phyloP scores from a whole-genome alignment of 2,329 filamentous ascomycete species.

The Aspergillus pseudotamarii region DNA sequence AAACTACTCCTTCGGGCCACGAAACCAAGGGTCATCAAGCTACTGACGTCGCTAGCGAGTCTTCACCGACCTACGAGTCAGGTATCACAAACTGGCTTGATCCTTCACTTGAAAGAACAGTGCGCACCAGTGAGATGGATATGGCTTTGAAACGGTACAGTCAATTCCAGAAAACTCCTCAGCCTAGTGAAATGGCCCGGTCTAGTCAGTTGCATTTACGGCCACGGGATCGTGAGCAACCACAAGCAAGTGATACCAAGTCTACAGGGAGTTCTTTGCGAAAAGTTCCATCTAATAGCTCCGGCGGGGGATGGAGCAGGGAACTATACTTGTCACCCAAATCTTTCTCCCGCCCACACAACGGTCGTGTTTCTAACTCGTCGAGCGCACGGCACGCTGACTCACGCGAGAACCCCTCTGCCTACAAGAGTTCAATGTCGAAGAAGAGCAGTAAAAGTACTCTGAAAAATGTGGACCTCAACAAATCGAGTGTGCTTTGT shows the following conservation, averaged over 20 bases:
- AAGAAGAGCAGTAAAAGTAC: conserved; percentile 44
- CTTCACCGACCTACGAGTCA: conserved; percentile 22
- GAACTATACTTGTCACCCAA: conserved; percentile 30
- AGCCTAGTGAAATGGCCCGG: conserved; percentile 14
- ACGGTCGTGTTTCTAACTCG: conserved; percentile 19
- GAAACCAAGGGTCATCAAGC: conserved; percentile 19
- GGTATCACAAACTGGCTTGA: conserved; percentile 27
- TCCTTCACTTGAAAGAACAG: conserved; percentile 31
- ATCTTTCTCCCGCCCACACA: conserved; percentile 15
- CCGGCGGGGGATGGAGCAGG: conserved; percentile 27
- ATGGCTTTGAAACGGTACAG: conserved; percentile 34
- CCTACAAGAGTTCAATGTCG: conserved; percentile 28
- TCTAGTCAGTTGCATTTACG: conserved; percentile 30
- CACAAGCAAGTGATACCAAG: conserved; percentile 21
- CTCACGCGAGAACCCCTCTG: conserved; percentile 17
- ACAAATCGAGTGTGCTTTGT: conserved; percentile 49
- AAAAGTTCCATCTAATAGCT: conserved; percentile 26
- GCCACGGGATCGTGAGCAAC: conserved; percentile 27
- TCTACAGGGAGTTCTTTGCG: conserved; percentile 21
- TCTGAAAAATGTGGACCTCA: conserved; percentile 44
- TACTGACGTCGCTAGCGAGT: conserved; percentile 18
- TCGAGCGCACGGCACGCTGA: conserved; percentile 24
- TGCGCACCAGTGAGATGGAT: conserved; percentile 38
- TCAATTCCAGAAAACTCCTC: conserved; percentile 21
- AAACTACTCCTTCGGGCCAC: conserved; percentile 23